These are phyloP conservation scores for Penicillium sp. DNA, from an alignment of 2,329 filamentous ascomycete species.

Conservation along the genomic window DNA sequence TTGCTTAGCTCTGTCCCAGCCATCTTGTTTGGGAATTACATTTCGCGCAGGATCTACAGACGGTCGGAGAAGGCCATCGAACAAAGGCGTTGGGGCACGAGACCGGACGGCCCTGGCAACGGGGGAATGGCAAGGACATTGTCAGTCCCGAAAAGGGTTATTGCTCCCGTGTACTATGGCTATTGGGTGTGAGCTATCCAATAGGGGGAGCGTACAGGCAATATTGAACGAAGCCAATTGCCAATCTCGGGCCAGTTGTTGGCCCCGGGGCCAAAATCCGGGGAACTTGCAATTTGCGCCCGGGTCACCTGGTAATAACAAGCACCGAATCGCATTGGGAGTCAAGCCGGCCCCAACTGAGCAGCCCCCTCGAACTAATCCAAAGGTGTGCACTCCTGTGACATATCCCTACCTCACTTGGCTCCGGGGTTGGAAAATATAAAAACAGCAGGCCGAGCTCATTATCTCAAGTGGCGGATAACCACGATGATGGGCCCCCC, in stretches of 20 bases:
- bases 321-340: neutral
- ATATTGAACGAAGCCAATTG: neutral
- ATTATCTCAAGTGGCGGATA: conserved; percentile 11
- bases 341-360: neutral
- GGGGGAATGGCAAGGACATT: neutral
- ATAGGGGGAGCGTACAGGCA: neutral
- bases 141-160: conserved; percentile 3
- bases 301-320: conserved; percentile 7
- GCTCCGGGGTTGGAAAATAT: neutral
- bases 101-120: conserved; percentile 3
- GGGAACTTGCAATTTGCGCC: conserved; percentile 13
- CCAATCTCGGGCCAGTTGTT: neutral
- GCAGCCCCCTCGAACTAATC: neutral
- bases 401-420: neutral
- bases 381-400: neutral
- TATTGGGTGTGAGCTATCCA: neutral
- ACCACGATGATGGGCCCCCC: neutral
- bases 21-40: neutral
- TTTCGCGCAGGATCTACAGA: neutral
- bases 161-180: conserved; percentile 1
- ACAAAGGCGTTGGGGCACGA: neutral
- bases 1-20: neutral
- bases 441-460: conserved; percentile 10
- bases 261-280: conserved; percentile 19
- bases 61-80: neutral